Percentiles rank a stretch among this genome's conserved stretches.
Conservation (phyloP, 768 basidiomycete species). For the Neoboletus subvelutipes region DNA sequence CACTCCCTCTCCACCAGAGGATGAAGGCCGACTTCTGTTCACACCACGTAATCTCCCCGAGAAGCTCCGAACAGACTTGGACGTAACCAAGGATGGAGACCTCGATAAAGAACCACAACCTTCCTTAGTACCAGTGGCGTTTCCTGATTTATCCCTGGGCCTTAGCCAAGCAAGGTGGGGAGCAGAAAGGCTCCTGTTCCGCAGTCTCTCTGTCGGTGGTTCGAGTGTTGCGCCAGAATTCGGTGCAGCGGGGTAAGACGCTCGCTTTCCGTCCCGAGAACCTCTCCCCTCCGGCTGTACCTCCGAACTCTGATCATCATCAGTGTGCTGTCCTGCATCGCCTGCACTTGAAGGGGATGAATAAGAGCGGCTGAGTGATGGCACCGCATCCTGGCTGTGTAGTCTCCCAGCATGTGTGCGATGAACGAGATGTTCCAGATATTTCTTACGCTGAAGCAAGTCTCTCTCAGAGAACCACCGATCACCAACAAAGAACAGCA, state of each 20-base stretch:
- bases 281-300: not conserved
- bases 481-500: constrained; percentile 8
- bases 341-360: constrained; percentile 25
- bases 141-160: constrained; percentile 29
- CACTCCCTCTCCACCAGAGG: constrained; percentile 9
- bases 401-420: constrained; percentile 76
- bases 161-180: constrained; percentile 60
- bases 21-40: constrained; percentile 24
- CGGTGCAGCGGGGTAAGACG: constrained; percentile 19
- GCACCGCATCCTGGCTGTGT: constrained; percentile 74
- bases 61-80: constrained; percentile 18
- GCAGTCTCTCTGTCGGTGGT: constrained; percentile 27
- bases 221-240: constrained; percentile 9
- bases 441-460: constrained; percentile 58
- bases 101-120: constrained; percentile 1
- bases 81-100: constrained; percentile 13
- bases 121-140: constrained; percentile 10
- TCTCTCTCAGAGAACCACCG: constrained; percentile 7
- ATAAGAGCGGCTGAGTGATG: constrained; percentile 32
- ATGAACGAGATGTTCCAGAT: constrained; percentile 69
- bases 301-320: not conserved
- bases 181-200: constrained; percentile 56
- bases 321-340: not conserved
- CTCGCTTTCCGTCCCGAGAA: constrained; percentile 20
- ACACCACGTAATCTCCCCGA: constrained; percentile 22